A percentile compares a stretch with the other conserved stretches of the same genome.
Evolutionary conservation across 2,329 filamentous ascomycete genomes (phyloP).

Genomic region (Atkinsonella texensis): DNA sequence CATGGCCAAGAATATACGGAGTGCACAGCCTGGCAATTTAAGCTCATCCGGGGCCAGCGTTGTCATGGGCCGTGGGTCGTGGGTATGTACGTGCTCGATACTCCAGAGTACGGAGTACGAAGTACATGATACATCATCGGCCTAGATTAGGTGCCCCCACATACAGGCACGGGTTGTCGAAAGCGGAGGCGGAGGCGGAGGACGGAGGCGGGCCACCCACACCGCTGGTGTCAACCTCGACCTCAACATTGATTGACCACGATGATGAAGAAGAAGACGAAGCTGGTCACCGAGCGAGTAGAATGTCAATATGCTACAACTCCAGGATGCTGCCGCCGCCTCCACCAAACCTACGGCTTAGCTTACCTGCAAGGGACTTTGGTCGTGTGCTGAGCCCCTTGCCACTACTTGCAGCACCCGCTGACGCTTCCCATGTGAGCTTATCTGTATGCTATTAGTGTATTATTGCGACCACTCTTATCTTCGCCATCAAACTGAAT

Average conservation of each 20-base stretch:
- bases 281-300: background rate
- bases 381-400: background rate
- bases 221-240: background rate
- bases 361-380: conserved; percentile 1
- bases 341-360: background rate
- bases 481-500: background rate
- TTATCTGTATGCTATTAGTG: background rate
- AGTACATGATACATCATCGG: background rate
- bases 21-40: background rate
- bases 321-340: background rate
- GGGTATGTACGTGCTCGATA: too few relatives aligned
- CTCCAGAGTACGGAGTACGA: too few relatives aligned
- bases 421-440: background rate
- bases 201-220: background rate
- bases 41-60: too few relatives aligned
- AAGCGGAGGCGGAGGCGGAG: background rate
- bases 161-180: background rate
- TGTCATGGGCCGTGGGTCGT: too few relatives aligned
- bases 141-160: background rate
- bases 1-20: too few relatives aligned
- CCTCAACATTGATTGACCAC: too few relatives aligned
- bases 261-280: background rate
- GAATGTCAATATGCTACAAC: background rate
- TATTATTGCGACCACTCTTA: background rate
- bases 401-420: background rate